These are phyloP conservation scores for Hansfordia pulvinata DNA, from an alignment of 2,329 filamentous ascomycete species.

Conservation along the genomic window DNA sequence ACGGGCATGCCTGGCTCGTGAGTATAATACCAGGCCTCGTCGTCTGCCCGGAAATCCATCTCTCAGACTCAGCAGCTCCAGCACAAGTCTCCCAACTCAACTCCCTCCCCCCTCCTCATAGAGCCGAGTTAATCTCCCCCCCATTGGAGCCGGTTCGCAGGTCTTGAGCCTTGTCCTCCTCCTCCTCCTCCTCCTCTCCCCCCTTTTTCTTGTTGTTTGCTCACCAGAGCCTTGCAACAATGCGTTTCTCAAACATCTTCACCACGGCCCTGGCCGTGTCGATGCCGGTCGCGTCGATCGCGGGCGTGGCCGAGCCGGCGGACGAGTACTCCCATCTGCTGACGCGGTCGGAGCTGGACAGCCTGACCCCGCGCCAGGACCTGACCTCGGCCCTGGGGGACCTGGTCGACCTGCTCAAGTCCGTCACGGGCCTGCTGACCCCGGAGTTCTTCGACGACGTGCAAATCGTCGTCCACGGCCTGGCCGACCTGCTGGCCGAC, in stretches of 20 bases:
- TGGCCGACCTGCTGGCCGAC: slow-evolving; percentile 3
- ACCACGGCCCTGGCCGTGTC: not conserved
- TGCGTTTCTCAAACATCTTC: not conserved
- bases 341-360: slow-evolving; percentile 1
- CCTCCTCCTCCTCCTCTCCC: too few species aligned
- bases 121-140: too few species aligned
- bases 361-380: slow-evolving; percentile 1
- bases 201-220: not conserved
- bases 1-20: too few species aligned
- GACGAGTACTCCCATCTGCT: not conserved
- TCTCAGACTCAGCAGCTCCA: too few species aligned
- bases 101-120: too few species aligned
- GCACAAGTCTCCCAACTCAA: too few species aligned
- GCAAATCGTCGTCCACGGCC: slow-evolving; percentile 2
- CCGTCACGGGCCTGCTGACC: slow-evolving; percentile 1
- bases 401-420: slow-evolving; percentile 3
- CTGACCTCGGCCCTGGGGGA: slow-evolving; percentile 1
- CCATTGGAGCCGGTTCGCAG: too few species aligned
- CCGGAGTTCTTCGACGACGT: slow-evolving; percentile 3
- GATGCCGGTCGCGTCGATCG: not conserved
- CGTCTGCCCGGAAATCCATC: too few species aligned
- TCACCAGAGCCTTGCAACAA: not conserved
- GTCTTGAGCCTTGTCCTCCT: too few species aligned
- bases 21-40: too few species aligned
- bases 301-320: slow-evolving; percentile 1